Base-by-base conservation (phyloP, 75 land plant species). In the Adiantum capillusveneris region DNA sequence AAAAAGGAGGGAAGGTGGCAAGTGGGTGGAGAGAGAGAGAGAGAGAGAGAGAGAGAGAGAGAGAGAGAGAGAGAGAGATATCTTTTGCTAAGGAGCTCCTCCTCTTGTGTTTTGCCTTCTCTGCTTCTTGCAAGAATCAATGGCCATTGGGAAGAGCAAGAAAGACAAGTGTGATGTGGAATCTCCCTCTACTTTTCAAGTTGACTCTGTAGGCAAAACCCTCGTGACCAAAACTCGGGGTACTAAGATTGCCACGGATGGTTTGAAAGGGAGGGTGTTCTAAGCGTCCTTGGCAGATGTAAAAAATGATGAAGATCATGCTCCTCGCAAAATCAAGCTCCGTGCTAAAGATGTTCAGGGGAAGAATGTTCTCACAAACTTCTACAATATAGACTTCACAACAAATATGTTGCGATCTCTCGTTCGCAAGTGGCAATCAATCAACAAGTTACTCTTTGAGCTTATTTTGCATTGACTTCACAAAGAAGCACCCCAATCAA, bases 101-200 rank as follows among this genome's bases (percentile, higher is more conserved):
- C n/a, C n/a, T n/a, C n/a, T n/a, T n/a, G n/a, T n/a, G n/a, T n/a
- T n/a, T n/a, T n/a, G n/a, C n/a, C n/a, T n/a, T n/a, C n/a, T n/a
- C n/a, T n/a, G n/a, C n/a, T n/a, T n/a, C n/a, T n/a, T n/a, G n/a
- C n/a, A n/a, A n/a, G n/a, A n/a, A n/a, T n/a, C n/a, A n/a, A 34
- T 34, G 37, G 37, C 37, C 37, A 34, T 34, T 9, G 37, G 9
- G 37, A 34, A 34, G 37, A 34, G 9, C 37, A 92, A 88, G 82
- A 92, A 92, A 81, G 97, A 92, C 57, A 88, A 90, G 97, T 92
- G 88, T 63, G 97, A 92, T 24, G 74, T 92, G 60, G 88, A 92
- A 66, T 95, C 97, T 1, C 94, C 94, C 0, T 72, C 86, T 6
- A 46, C 78, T 25, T 92, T 92, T 60, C 56, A 12, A 1, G 59